Percentiles rank a stretch among this genome's conserved stretches.
phyloP scores from a whole-genome alignment of 257 asterid genomes.

The Solanum tarapatanum region DNA sequence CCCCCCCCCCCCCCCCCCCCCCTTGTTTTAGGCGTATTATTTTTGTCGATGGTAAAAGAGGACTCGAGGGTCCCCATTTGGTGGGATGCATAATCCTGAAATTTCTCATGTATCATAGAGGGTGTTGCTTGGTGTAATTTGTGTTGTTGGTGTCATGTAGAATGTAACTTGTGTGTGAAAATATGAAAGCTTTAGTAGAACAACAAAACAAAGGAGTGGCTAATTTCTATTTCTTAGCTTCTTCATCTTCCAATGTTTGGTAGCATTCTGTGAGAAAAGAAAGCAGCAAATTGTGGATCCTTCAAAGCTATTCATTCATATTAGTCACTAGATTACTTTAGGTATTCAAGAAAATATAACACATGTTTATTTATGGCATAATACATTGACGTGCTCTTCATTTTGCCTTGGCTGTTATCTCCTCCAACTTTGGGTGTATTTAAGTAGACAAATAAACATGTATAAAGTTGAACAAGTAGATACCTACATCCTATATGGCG shows the following conservation, averaged over 20 bases:
- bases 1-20: background rate
- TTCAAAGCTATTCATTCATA: background rate
- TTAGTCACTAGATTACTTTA: background rate
- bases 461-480: too few species aligned
- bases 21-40: slow-evolving; percentile 24
- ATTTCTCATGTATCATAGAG: slow-evolving; percentile 39
- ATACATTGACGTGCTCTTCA: background rate
- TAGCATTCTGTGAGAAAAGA: background rate
- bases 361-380: background rate
- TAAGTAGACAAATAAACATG: too few species aligned
- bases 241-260: background rate
- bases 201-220: background rate
- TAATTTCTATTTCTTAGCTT: background rate
- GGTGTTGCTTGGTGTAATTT: slow-evolving; percentile 30
- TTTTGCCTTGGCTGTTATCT: too few species aligned
- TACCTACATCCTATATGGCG: too few species aligned
- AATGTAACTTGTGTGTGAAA: slow-evolving; percentile 18
- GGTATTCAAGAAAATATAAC: background rate
- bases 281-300: background rate
- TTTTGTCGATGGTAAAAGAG: slow-evolving; percentile 11
- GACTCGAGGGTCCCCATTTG: slow-evolving; percentile 12
- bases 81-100: slow-evolving; percentile 17
- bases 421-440: too few species aligned
- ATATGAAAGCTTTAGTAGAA: background rate
- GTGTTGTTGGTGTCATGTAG: slow-evolving; percentile 19